Conservation (phyloP, 768 basidiomycete genomes). For the Mycena crocata region DNA sequence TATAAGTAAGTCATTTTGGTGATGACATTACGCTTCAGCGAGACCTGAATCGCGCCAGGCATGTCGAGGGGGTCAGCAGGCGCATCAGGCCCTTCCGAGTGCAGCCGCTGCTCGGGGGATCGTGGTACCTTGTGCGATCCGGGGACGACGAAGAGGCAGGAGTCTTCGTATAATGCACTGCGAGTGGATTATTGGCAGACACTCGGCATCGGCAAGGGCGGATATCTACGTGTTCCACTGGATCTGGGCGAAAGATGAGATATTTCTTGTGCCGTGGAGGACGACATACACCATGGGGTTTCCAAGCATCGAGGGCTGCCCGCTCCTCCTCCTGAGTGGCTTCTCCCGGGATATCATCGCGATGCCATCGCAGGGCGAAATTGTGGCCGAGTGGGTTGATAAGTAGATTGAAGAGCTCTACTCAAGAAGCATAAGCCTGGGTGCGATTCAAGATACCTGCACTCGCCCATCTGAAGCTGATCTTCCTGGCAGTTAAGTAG, state of each 20-base stretch:
- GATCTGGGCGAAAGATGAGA: constrained; percentile 53
- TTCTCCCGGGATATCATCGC: constrained; percentile 75
- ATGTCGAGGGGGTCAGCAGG: constrained; percentile 72
- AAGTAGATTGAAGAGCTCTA: constrained; percentile 82
- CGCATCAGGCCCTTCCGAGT: constrained; percentile 62
- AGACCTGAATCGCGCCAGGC: constrained; percentile 72
- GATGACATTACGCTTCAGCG: constrained; percentile 58
- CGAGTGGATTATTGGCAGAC: background rate
- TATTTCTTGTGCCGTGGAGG: background rate
- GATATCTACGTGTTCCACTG: constrained; percentile 84
- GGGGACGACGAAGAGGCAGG: constrained; percentile 79
- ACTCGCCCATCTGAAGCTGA: constrained; percentile 79
- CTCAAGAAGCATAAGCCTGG: background rate
- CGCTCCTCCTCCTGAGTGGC: constrained; percentile 71
- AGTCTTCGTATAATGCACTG: constrained; percentile 76
- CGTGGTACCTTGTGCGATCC: constrained; percentile 70
- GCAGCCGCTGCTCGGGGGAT: constrained; percentile 66
- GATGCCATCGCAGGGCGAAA: constrained; percentile 84
- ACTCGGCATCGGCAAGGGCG: background rate
- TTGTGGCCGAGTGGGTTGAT: constrained; percentile 74
- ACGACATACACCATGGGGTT: constrained; percentile 69
- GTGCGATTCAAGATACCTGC: background rate
- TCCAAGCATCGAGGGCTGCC: constrained; percentile 64
- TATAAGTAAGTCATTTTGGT: background rate
- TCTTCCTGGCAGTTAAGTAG: constrained; percentile 68